Conservation (phyloP, 2,329 filamentous ascomycete genomes). For the Fusarium torulosum region DNA sequence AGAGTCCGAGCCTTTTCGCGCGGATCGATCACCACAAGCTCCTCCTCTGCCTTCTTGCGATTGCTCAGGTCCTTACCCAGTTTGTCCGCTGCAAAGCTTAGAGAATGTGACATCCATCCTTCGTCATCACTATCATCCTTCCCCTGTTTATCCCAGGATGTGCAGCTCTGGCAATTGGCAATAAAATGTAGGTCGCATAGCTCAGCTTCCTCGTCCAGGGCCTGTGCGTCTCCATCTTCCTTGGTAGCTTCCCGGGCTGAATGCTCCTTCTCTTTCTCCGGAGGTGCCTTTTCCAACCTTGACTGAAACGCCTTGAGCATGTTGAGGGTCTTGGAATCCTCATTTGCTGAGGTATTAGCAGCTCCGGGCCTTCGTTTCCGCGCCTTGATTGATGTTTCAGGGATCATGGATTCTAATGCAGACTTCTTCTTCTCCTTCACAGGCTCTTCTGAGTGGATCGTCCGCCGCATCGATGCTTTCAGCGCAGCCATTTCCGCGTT, state of each 20-base stretch:
- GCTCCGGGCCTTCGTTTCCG: slow-evolving; percentile 76
- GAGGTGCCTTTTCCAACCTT: slow-evolving; percentile 72
- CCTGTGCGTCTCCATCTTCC: slow-evolving; percentile 41
- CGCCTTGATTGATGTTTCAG: slow-evolving; percentile 75
- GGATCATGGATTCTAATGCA: slow-evolving; percentile 79
- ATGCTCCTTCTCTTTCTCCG: slow-evolving; percentile 53
- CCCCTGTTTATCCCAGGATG: slow-evolving; percentile 79
- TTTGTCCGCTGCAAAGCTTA: slow-evolving; percentile 90
- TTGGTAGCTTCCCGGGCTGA: slow-evolving; percentile 42
- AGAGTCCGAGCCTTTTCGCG: slow-evolving; percentile 83
- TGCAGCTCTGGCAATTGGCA: slow-evolving; percentile 92
- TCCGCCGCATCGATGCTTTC: slow-evolving; percentile 84
- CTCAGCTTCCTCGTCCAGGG: slow-evolving; percentile 73
- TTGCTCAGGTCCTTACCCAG: slow-evolving; percentile 92
- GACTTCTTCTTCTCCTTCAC: slow-evolving; percentile 73
- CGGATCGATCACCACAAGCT: slow-evolving; percentile 93
- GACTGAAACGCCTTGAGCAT: slow-evolving; percentile 84
- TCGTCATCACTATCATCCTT: slow-evolving; percentile 71
- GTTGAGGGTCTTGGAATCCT: slow-evolving; percentile 75
- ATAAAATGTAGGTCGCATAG: slow-evolving; percentile 97
- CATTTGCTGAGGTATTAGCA: slow-evolving; percentile 62
- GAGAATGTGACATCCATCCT: slow-evolving; percentile 87
- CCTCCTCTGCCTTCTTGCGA: slow-evolving; percentile 90
- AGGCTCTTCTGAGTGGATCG: slow-evolving; percentile 60
- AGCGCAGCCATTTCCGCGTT: slow-evolving; percentile 85